Conservation (phyloP, 176 grass and related monocot species). For the Eleusine coracana region DNA sequence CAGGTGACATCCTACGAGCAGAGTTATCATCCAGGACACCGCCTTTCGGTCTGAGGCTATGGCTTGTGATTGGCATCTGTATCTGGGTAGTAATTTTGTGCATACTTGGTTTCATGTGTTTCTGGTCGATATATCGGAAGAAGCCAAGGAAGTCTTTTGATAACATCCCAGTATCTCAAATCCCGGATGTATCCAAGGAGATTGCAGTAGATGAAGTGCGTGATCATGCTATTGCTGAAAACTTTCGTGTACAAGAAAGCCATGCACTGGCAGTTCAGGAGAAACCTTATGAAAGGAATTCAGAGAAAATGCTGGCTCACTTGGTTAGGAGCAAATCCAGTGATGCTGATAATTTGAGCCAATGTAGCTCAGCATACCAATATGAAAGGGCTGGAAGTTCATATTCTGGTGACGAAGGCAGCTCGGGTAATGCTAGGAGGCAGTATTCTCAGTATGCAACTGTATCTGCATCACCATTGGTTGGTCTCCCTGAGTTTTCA, state of each 20-base stretch:
- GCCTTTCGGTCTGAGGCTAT: constrained; percentile 29
- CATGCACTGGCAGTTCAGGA: constrained; percentile 34
- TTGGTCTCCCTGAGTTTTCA: constrained; percentile 56
- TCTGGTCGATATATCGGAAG: constrained; percentile 58
- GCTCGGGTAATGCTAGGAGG: constrained; percentile 43
- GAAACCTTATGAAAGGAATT: constrained; percentile 4
- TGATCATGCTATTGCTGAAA: constrained; percentile 43
- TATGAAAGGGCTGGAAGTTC: constrained; percentile 58
- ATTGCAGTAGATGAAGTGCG: constrained; percentile 65
- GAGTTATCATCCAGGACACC: constrained; percentile 31
- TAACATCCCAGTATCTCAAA: constrained; percentile 58
- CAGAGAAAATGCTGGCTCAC: constrained; percentile 37
- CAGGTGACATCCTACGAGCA: neutral
- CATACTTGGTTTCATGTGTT: constrained; percentile 60
- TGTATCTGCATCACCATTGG: constrained; percentile 51
- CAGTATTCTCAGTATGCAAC: constrained; percentile 35
- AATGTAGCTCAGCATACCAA: constrained; percentile 69
- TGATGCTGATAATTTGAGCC: constrained; percentile 61
- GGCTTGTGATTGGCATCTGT: constrained; percentile 38
- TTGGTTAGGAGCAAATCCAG: constrained; percentile 50
- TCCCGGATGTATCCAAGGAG: constrained; percentile 80
- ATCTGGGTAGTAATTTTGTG: constrained; percentile 55
- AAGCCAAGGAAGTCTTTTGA: constrained; percentile 49
- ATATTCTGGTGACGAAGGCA: constrained; percentile 53
- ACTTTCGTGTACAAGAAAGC: constrained; percentile 41